Conservation (phyloP, 2,329 filamentous ascomycete species). For the Colletotrichum tropicale region DNA sequence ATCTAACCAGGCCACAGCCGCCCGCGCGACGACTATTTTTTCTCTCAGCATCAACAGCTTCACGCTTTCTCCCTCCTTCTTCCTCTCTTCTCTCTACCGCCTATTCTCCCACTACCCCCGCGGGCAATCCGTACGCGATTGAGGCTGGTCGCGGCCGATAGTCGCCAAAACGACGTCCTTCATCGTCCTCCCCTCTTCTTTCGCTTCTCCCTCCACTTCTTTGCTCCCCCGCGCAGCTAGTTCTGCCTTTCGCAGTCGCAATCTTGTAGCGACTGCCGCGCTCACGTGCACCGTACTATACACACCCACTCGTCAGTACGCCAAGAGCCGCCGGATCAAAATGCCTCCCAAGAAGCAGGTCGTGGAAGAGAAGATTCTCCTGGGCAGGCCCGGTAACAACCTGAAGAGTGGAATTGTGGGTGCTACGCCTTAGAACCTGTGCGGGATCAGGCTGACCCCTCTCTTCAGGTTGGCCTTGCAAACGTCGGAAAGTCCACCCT, state of each 20-base stretch:
- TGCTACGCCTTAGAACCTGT: slow-evolving; percentile 40
- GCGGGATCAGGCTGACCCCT: slow-evolving; percentile 27
- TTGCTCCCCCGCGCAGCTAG: slow-evolving; percentile 67
- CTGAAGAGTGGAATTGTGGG: slow-evolving; percentile 98
- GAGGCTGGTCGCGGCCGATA: slow-evolving; percentile 47
- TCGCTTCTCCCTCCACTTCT: slow-evolving; percentile 58
- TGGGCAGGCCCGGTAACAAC: slow-evolving; percentile 96
- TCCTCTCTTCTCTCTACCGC: slow-evolving; percentile 18
- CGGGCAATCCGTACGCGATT: slow-evolving; percentile 25
- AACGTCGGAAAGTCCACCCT: slow-evolving; percentile 99
- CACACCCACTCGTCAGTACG: slow-evolving; percentile 60
- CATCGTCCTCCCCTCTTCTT: slow-evolving; percentile 40
- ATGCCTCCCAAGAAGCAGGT: slow-evolving; percentile 97
- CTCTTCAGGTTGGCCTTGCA: slow-evolving; percentile 85
- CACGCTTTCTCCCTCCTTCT: slow-evolving; percentile 29
- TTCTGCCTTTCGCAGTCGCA: slow-evolving; percentile 59
- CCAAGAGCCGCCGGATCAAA: slow-evolving; percentile 65
- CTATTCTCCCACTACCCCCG: background rate
- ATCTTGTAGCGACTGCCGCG: slow-evolving; percentile 50
- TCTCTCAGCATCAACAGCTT: slow-evolving; percentile 20
- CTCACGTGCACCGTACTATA: slow-evolving; percentile 53
- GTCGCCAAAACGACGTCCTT: slow-evolving; percentile 48
- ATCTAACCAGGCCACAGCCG: slow-evolving; percentile 19
- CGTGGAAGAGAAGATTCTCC: slow-evolving; percentile 93
- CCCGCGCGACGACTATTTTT: slow-evolving; percentile 22